These are phyloP conservation scores for Penicillium paxilli DNA, from an alignment of 495 filamentous ascomycete genomes.

Conservation along the genomic window DNA sequence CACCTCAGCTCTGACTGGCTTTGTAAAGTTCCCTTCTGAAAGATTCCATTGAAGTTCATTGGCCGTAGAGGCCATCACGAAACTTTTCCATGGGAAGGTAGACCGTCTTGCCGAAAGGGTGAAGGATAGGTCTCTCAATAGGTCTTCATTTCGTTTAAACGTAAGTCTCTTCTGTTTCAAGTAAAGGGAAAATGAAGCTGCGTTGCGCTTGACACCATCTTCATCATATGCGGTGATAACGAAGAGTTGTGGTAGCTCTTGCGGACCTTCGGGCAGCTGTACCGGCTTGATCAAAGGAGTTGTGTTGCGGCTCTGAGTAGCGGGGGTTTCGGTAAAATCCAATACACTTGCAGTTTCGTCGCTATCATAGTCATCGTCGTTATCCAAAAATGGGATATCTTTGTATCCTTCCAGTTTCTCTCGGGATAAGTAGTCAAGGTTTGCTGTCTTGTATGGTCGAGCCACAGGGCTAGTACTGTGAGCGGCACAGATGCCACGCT, in stretches of 20 bases:
- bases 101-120: slow-evolving; percentile 24
- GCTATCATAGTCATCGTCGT: slow-evolving; percentile 4
- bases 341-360: background rate
- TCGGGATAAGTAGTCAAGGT: background rate
- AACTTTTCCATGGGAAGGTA: slow-evolving; percentile 25
- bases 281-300: background rate
- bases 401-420: too few relatives aligned
- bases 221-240: slow-evolving; percentile 31
- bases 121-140: slow-evolving; percentile 26
- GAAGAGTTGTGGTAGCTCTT: slow-evolving; percentile 20
- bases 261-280: background rate
- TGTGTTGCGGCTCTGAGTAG: slow-evolving; percentile 4
- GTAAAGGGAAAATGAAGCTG: slow-evolving; percentile 19
- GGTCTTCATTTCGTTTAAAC: background rate
- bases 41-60: slow-evolving; percentile 25
- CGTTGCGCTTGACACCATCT: slow-evolving; percentile 29
- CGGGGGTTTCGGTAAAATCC: slow-evolving; percentile 12
- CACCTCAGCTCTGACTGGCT: slow-evolving; percentile 10
- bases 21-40: slow-evolving; percentile 13
- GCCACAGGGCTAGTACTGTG: slow-evolving; percentile 9
- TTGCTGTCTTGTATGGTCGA: background rate
- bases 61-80: slow-evolving; percentile 18
- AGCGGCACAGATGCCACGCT: slow-evolving; percentile 5
- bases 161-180: slow-evolving; percentile 3
- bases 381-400: too few relatives aligned